Base-by-base conservation (phyloP, 805 yeast genomes). In the Cyberlindnera lachancei region DNA sequence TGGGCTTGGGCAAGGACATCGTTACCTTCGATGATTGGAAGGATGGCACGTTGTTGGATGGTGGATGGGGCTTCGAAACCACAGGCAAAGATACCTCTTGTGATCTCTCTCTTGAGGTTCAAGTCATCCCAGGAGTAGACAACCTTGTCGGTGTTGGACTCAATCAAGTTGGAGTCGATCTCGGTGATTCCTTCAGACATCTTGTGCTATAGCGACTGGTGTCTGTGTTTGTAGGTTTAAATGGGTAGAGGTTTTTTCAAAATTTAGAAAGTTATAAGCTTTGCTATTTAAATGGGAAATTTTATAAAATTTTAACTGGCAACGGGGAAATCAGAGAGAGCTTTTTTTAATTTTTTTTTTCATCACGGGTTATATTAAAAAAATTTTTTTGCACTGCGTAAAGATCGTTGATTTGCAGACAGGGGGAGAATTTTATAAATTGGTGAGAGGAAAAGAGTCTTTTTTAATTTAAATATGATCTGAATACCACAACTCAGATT, bases 1-100 rank as follows among this genome's bases (percentile, higher is more conserved):
- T 90, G 98, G 44, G 98, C 97, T 69, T 90, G 98, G 45, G 97
- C 98, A 49, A 90, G 77, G 38, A 87, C 94, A 65, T 90, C 97
- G 63, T 86, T 81, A 42, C 95, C 96, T 61, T 79, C 82, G 54
- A 85, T 79, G 61, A 92, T 88, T 63, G 95, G 98, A 65, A 81
- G 69, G 52, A 90, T 92, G 45, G 98, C 98, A 65, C 98, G 79
- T 62, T 86, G 92, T 71, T 90, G 98, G 69, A 90, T 92, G 39
- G 97, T 88, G 38, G 96, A 87, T 50, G 98, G 98, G 40, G 72
- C 73, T 69, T 88, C 96, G 66, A 85, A 92, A 67, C 97, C 96
- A 69, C 81, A 83, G 53, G 82, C 87, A 61, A 73, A 34, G 34
- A n/a, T 29, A 43, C 51, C 78, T 59, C 75, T 67, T 43, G 73